Conservation (phyloP, 1,284 basidiomycete species). For the Moniliophthora roreri region DNA sequence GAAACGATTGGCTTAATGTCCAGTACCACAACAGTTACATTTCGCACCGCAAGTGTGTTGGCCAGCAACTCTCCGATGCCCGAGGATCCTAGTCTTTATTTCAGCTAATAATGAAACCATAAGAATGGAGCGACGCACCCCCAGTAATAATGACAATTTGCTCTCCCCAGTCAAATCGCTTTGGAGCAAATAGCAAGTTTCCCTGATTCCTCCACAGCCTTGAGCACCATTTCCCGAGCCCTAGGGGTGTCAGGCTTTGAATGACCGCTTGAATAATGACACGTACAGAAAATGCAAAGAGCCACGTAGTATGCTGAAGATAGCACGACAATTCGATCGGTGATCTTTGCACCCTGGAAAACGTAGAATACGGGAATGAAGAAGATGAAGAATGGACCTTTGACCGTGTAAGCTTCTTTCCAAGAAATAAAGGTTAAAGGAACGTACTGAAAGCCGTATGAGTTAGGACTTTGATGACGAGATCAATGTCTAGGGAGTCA, state of each 20-base stretch:
- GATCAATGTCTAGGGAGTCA: conserved; percentile 70
- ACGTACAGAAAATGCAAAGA: conserved; percentile 69
- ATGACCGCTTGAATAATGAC: not conserved
- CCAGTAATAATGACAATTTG: conserved; percentile 90
- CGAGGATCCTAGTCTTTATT: conserved; percentile 62
- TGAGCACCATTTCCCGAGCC: conserved; percentile 69
- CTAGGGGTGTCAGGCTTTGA: conserved; percentile 34
- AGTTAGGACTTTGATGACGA: conserved; percentile 71
- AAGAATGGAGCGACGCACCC: conserved; percentile 47
- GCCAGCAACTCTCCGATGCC: conserved; percentile 88
- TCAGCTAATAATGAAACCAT: not conserved
- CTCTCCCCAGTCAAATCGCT: conserved; percentile 74
- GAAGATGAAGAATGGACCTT: conserved; percentile 80
- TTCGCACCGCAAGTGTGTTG: conserved; percentile 77
- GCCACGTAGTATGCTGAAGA: conserved; percentile 53
- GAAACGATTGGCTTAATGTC: conserved; percentile 77
- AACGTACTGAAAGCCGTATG: conserved; percentile 76
- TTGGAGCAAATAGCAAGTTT: conserved; percentile 57
- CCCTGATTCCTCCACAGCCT: conserved; percentile 73
- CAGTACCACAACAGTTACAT: conserved; percentile 82
- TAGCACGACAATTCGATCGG: conserved; percentile 50
- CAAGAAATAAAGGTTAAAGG: not conserved
- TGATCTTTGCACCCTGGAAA: conserved; percentile 60
- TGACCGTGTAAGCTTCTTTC: conserved; percentile 10
- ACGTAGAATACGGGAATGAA: conserved; percentile 76